These are phyloP conservation scores for Uronychia binucleata DNA, from an alignment of 73 alveolate species.

Conservation along the genomic window DNA sequence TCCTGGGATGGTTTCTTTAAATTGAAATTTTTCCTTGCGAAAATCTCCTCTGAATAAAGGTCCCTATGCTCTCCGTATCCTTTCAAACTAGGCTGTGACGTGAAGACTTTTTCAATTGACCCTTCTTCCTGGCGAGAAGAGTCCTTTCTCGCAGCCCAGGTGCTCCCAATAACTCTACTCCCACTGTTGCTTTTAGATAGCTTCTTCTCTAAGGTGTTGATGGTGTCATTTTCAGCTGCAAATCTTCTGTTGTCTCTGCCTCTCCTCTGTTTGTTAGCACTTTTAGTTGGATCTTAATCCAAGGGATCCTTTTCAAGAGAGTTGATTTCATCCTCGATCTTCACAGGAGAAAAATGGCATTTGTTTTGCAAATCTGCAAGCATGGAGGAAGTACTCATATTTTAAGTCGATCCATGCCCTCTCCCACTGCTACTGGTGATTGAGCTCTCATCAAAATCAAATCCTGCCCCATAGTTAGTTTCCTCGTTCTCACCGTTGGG, in stretches of 20 bases:
- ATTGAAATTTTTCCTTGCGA: too few relatives aligned
- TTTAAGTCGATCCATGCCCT: too few relatives aligned
- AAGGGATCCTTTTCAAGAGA: too few relatives aligned
- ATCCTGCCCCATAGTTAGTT: not conserved
- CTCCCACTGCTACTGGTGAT: not conserved
- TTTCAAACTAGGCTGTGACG: too few relatives aligned
- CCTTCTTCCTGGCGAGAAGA: not conserved
- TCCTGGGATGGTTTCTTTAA: too few relatives aligned
- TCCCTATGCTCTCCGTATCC: too few relatives aligned
- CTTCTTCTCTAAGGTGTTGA: too few relatives aligned
- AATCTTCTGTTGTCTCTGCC: not conserved
- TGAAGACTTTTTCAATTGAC: not conserved
- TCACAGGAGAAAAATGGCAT: not conserved
- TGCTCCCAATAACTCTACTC: not conserved
- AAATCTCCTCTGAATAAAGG: too few relatives aligned
- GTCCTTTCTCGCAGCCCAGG: not conserved
- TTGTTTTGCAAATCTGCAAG: too few relatives aligned
- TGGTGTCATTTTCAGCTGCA: too few relatives aligned
- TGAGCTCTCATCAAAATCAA: not conserved
- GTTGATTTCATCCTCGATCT: not conserved
- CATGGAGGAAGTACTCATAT: too few relatives aligned
- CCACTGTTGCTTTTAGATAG: not conserved
- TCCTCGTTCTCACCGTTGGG: not conserved
- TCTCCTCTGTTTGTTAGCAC: not conserved
- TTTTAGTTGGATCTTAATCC: too few relatives aligned